Conservation (phyloP, 1,139 yeast genomes). For the Pichia sp. region DNA sequence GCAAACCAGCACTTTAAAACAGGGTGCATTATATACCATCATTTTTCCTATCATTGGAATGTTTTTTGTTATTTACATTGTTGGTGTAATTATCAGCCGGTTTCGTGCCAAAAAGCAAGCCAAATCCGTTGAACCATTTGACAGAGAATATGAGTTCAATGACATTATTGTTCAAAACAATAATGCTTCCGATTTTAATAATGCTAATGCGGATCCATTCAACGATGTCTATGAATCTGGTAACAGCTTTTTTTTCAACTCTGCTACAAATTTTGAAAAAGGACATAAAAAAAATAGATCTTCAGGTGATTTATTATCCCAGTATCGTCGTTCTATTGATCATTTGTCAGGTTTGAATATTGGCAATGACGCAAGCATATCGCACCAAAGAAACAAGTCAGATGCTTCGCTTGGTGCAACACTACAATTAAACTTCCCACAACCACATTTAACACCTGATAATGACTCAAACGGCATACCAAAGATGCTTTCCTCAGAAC, state of each 20-base stretch:
- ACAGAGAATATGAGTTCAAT: conserved; percentile 10
- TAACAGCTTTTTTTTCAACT: neutral
- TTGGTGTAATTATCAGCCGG: conserved; percentile 10
- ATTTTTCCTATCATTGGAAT: conserved; percentile 14
- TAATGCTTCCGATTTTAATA: neutral
- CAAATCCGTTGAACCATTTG: conserved; percentile 8
- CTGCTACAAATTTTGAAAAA: neutral
- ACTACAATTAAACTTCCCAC: conserved; percentile 3
- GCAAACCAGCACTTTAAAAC: conserved; percentile 4
- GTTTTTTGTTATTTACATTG: conserved; percentile 11
- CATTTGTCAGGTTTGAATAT: conserved; percentile 4
- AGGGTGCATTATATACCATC: conserved; percentile 16
- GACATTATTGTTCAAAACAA: neutral
- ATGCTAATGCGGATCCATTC: conserved; percentile 8
- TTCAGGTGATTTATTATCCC: conserved; percentile 7
- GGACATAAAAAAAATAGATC: neutral
- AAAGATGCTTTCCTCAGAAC: too few species aligned
- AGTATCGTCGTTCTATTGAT: conserved; percentile 11
- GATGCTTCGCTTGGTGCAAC: conserved; percentile 6
- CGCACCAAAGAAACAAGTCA: too few species aligned
- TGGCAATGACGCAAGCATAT: too few species aligned
- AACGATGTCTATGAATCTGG: conserved; percentile 1
- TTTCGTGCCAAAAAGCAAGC: conserved; percentile 13
- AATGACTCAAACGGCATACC: too few species aligned
- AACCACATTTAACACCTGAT: neutral